Evolutionary conservation across 148 eudicot species (phyloP), one percentile per base, ranked within the genome.

Genomic region (Cornus suecica): DNA sequence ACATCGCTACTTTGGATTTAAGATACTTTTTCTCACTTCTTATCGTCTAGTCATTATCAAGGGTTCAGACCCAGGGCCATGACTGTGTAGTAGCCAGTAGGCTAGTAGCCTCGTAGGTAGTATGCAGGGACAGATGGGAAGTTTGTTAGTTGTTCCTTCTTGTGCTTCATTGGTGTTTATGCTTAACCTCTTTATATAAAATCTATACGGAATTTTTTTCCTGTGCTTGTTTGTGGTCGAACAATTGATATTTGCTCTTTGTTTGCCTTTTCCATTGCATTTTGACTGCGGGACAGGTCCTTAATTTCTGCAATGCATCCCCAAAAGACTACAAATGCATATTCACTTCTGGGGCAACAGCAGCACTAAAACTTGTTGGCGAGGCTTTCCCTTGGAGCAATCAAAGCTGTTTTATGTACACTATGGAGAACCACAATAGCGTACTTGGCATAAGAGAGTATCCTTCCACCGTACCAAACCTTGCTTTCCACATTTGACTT

Each of bases 391-490:
- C 99, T 64, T 95, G 97, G 97, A 91, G 89, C 84, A 86, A 83
- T 76, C 84, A 85, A 70, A 95, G 99, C 81, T 84, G 81, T 78
- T 95, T 88, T 79, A 86, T 87, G 91, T 92, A 95, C 77, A 91
- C 97, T 23, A 89, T 88, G 91, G 99, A 95, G 87, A 95, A 95
- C 80, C 99, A 95, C 86, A 95, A 92, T 71, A 95, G 99, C 69
- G 99, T 95, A 42, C 77, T 95, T 83, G 99, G 99, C 61, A 89
- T 95, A 56, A 85, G 99, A 86, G 99, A 95, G 99, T 95, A 95
- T 88, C 93, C 97, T 92, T 61, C 32, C 29, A 58, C 68, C 34
- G 26, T 48, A 34, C 37, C 52, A 48, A 29, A 66, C 58, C 15
- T 10, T 66, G 25, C 69, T 74, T 42, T 32, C 42, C 27, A 16